Evolutionary conservation across 148 eudicot species (phyloP).

Genomic region (Chenopodium album): DNA sequence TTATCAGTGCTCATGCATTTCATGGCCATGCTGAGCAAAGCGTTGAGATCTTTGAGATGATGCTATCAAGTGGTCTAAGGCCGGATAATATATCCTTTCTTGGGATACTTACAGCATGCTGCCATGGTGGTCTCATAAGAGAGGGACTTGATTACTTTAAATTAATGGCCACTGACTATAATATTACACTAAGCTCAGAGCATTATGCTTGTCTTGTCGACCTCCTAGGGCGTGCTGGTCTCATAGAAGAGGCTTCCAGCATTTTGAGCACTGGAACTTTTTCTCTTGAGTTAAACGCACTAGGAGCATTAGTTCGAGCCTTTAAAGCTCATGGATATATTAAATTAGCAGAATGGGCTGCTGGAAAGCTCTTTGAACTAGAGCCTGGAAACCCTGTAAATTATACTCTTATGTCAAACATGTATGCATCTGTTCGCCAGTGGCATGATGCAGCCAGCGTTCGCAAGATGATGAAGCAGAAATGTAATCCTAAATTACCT

Average conservation of each 20-base stretch:
- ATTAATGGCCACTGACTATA: constrained; percentile 46
- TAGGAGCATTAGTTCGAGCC: constrained; percentile 61
- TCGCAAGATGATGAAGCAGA: constrained; percentile 43
- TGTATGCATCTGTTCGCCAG: constrained; percentile 52
- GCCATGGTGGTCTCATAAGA: constrained; percentile 54
- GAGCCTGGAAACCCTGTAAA: constrained; percentile 49
- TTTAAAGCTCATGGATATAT: constrained; percentile 54
- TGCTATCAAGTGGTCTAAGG: constrained; percentile 37
- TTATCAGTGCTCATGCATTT: constrained; percentile 55
- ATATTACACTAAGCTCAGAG: constrained; percentile 50
- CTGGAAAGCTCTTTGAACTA: constrained; percentile 40
- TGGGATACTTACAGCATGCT: constrained; percentile 67
- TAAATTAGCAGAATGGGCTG: constrained; percentile 55
- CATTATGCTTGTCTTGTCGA: constrained; percentile 63
- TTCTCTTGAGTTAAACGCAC: constrained; percentile 34
- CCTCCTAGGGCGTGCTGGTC: constrained; percentile 64
- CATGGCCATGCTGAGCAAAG: constrained; percentile 52
- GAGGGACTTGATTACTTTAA: constrained; percentile 58
- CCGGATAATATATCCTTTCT: constrained; percentile 64
- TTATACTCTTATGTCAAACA: constrained; percentile 55
- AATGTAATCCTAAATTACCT: constrained; percentile 35
- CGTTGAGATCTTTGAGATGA: constrained; percentile 45
- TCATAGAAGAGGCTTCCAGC: constrained; percentile 51
- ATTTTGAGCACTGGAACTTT: constrained; percentile 38
- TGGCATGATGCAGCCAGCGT: constrained; percentile 60